Evolutionary conservation across 441 rosid genomes (phyloP).

Genomic region (Pelargonium fulgidum): DNA sequence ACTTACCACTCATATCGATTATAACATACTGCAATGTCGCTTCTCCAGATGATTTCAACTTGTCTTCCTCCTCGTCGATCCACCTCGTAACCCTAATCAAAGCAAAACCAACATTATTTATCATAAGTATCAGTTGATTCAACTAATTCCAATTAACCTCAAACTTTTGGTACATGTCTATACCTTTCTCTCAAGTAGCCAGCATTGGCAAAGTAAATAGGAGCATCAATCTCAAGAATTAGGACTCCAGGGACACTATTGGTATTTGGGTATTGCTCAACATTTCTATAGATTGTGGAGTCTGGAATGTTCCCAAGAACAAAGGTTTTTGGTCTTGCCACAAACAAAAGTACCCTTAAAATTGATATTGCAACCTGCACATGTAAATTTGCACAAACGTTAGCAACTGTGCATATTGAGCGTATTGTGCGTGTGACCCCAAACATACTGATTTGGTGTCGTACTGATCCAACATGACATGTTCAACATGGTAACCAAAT

Average conservation of each 20-base stretch:
- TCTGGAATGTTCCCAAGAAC: constrained; percentile 78
- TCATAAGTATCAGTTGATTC: no score
- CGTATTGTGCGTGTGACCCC: no score
- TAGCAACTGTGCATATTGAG: no score
- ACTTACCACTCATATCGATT: constrained; percentile 67
- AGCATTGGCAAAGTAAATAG: constrained; percentile 85
- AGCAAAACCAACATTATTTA: no score
- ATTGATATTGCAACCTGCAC: constrained; percentile 73
- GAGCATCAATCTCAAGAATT: constrained; percentile 79
- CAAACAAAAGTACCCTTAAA: constrained; percentile 61
- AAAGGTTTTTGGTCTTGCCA: constrained; percentile 78
- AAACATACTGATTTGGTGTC: no score
- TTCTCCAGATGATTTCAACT: constrained; percentile 45
- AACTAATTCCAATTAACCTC: no score
- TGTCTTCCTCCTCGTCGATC: constrained; percentile 87
- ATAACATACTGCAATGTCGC: constrained; percentile 61
- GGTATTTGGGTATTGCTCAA: constrained; percentile 68
- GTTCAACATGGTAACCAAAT: no score
- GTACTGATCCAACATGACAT: no score
- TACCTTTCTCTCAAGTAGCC: constrained; percentile 87
- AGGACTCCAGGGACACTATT: constrained; percentile 63
- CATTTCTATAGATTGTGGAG: constrained; percentile 59
- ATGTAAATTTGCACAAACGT: no score
- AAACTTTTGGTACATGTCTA: no score
- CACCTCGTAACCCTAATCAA: constrained; percentile 36